Conservation (phyloP, 2,329 filamentous ascomycete species). For the Talaromyces atroroseus region DNA sequence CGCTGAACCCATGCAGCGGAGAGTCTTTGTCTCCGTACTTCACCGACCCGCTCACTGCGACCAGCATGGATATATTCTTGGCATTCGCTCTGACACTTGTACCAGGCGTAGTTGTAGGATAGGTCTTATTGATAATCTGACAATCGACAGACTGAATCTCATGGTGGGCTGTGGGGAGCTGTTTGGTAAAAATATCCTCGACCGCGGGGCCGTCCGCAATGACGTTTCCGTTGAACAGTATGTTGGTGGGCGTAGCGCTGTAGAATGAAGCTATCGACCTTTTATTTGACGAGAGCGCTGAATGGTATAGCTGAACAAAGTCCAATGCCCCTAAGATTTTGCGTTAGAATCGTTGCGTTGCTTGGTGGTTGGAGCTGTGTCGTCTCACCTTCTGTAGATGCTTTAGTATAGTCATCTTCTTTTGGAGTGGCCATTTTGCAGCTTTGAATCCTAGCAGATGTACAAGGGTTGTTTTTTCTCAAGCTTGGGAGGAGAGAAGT, state of each 20-base stretch:
- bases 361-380: background rate
- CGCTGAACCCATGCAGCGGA: slow-evolving; percentile 66
- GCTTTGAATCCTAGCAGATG: background rate
- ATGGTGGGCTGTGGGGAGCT: slow-evolving; percentile 60
- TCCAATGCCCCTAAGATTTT: slow-evolving; percentile 57
- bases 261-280: slow-evolving; percentile 64
- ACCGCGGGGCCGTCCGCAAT: slow-evolving; percentile 60
- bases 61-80: slow-evolving; percentile 63
- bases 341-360: background rate
- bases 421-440: slow-evolving; percentile 23
- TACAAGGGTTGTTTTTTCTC: background rate
- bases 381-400: slow-evolving; percentile 37
- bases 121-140: slow-evolving; percentile 69
- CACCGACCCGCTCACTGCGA: slow-evolving; percentile 69
- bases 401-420: slow-evolving; percentile 35
- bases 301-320: slow-evolving; percentile 72
- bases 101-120: slow-evolving; percentile 49
- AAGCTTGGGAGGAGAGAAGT: background rate
- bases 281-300: slow-evolving; percentile 59
- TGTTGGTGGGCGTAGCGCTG: slow-evolving; percentile 55
- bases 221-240: slow-evolving; percentile 72
- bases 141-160: slow-evolving; percentile 72
- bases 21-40: slow-evolving; percentile 61
- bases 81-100: slow-evolving; percentile 37
- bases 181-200: slow-evolving; percentile 61